These are phyloP conservation scores for Coniella lustricola DNA, from an alignment of 2,329 filamentous ascomycete species.

Conservation along the genomic window DNA sequence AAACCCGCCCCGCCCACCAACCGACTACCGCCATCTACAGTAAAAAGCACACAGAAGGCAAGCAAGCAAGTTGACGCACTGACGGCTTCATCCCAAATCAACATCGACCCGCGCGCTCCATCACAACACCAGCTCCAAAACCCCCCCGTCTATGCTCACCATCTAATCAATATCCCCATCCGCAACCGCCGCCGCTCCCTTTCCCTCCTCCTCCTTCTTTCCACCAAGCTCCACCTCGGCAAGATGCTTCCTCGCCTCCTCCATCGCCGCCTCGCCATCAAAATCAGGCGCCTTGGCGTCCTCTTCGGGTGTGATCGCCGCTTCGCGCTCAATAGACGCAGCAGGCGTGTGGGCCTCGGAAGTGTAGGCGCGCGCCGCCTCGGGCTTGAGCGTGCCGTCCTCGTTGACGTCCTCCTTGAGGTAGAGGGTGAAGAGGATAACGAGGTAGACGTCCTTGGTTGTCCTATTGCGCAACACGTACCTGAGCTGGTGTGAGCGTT, in stretches of 20 bases:
- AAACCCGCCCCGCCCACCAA: too few relatives aligned
- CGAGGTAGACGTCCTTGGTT: conserved; percentile 70
- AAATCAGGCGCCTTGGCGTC: conserved; percentile 17
- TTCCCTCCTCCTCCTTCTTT: conserved; percentile 19
- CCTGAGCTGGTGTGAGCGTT: conserved; percentile 77
- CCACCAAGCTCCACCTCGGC: conserved; percentile 20
- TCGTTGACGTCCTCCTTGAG: conserved; percentile 59
- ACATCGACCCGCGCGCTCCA: too few relatives aligned
- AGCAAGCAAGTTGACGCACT: too few relatives aligned
- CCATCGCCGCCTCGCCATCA: conserved; percentile 30
- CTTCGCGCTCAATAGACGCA: conserved; percentile 23
- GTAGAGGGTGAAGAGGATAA: conserved; percentile 73
- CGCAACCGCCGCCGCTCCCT: not conserved
- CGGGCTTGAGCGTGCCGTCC: conserved; percentile 46
- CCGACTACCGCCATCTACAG: too few relatives aligned
- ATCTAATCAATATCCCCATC: conserved; percentile 19
- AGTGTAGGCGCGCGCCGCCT: conserved; percentile 24
- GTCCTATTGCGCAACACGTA: conserved; percentile 81
- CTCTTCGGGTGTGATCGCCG: conserved; percentile 20
- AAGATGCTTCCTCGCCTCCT: conserved; percentile 33
- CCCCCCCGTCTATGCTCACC: too few relatives aligned
- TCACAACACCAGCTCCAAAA: too few relatives aligned
- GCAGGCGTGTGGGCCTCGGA: conserved; percentile 18
- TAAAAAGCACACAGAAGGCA: too few relatives aligned
- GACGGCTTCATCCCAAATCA: too few relatives aligned